Base-by-base conservation (phyloP, 2,329 filamentous ascomycete species). In the Elsinoe batatas region DNA sequence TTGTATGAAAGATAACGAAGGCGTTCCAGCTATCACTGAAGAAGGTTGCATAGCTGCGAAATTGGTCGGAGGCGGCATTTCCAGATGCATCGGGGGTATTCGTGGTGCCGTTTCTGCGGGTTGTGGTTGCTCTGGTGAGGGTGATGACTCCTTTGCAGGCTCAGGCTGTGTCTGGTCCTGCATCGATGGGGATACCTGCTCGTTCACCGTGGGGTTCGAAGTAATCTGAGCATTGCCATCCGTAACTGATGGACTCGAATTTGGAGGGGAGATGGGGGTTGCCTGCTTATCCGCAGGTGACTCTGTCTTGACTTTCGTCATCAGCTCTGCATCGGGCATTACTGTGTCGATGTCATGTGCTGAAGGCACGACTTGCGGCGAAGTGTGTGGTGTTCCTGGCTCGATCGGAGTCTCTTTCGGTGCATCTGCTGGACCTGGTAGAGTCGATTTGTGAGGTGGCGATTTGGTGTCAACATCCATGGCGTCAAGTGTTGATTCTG, bases 31-130 rank as follows among this genome's bases (percentile, higher is more conserved):
- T 12, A 26, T 33, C 18, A 53, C 50, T 30, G 54, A 59, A 22
- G 61, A 58, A 46, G 62, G 35, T 30, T 46, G 35, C 13, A 30
- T 57, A 35, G 46, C 43, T 61, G 40, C 58, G 58, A 46, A 64
- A 53, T 49, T 65, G 61, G 49, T 61, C 61, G 57, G 64, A 64
- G 66, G 65, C 32, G 67, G 67, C 66, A 69, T 68, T 2, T 61
- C 53, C 8, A 68, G 43, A 53, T 65, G 65, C 64, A 69, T 63
- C 12, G 62, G 58, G 11, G 58, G 55, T 7, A 11, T 18, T 13
- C 8, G 35, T 22, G 33, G 17, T 64, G 62, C 38, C 67, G 59
- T 44, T 65, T 64, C 10, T 12, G 44, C 12, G 57, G 57, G 26
- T 60, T 51, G 22, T 62, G 65, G 35, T 60, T 57, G 54, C 5